Percentiles rank a stretch among this genome's conserved stretches.
Conservation (phyloP, 192 early-diverging fungal genomes). For the Chytriomyces sp. region DNA sequence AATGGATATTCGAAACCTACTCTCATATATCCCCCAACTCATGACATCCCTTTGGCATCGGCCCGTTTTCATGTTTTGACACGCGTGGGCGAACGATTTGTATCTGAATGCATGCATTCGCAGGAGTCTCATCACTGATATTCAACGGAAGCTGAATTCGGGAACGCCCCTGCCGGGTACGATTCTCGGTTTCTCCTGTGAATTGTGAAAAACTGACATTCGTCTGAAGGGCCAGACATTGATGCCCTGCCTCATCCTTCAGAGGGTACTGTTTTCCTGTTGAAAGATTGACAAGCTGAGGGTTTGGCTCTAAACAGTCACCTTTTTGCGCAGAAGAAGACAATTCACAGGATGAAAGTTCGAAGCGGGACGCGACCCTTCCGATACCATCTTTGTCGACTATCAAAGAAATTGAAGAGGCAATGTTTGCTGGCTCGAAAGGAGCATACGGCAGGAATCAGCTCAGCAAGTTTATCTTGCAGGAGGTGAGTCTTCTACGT, state of each 20-base stretch:
- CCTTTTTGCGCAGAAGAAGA: not conserved
- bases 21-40: no score
- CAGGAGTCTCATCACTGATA: slow-evolving; percentile 21
- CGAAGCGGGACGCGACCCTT: slow-evolving; percentile 18
- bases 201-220: not conserved
- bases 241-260: not conserved
- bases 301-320: not conserved
- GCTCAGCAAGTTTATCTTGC: slow-evolving; percentile 61
- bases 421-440: slow-evolving; percentile 59
- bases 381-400: slow-evolving; percentile 73
- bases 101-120: not conserved
- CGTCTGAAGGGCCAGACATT: not conserved
- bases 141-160: slow-evolving; percentile 9
- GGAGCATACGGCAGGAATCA: slow-evolving; percentile 66
- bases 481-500: slow-evolving; percentile 42
- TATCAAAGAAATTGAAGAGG: slow-evolving; percentile 70
- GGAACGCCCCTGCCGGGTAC: not conserved
- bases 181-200: not conserved
- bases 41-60: no score
- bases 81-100: no score
- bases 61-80: no score
- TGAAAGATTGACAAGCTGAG: not conserved
- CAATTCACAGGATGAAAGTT: not conserved
- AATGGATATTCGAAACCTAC: no score
- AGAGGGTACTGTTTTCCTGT: not conserved